Evolutionary conservation across 805 yeast species (phyloP), one percentile per base, ranked within the genome.

Genomic region (Suhomyces kilbournensis): DNA sequence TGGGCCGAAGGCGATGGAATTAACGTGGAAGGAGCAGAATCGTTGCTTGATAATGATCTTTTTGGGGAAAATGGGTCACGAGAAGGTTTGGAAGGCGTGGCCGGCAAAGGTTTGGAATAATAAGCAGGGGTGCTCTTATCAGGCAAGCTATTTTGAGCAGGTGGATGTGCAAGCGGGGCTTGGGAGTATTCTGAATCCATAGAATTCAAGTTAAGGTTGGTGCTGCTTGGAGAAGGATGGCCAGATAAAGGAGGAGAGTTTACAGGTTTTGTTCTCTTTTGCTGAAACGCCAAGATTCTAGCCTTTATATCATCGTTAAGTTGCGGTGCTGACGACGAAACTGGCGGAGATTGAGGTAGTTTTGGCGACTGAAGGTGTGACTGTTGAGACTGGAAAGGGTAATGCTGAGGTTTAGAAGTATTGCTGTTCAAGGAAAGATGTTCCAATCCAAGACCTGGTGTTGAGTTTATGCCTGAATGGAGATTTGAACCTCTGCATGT

Each of bases 211-310:
- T 44, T 22, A 8, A 44, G 30, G 40, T 40, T 44, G n/a, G 50
- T 35, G 8, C 51, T 53, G 19, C 47, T 43, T 2, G 53, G 54
- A 17, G 49, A 46, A 32, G 54, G 25, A 17, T 50, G 49, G 12
- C 62, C 34, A 56, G 59, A 45, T 20, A 45, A 12, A 1, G 56
- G 56, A 14, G 59, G 59, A 39, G 56, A 44, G 51, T 44, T 39
- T 12, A 62, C 40, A 20, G 59, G 63, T 50, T 60, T 66, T 14
- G 68, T 55, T 59, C 97, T 80, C 62, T 86, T 84, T 57, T 89
- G 90, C 67, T 91, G 97, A 61, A 92, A 88, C 0, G 96, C 97
- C 66, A 88, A 72, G 35, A 92, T 78, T 56, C 94, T 77, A 1
- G 97, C 97, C 67, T 91, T 97, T 40, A 90, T 80, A 56, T 88